phyloP scores from a whole-genome alignment of 1,139 yeast species.

The Hansenula anomala region DNA sequence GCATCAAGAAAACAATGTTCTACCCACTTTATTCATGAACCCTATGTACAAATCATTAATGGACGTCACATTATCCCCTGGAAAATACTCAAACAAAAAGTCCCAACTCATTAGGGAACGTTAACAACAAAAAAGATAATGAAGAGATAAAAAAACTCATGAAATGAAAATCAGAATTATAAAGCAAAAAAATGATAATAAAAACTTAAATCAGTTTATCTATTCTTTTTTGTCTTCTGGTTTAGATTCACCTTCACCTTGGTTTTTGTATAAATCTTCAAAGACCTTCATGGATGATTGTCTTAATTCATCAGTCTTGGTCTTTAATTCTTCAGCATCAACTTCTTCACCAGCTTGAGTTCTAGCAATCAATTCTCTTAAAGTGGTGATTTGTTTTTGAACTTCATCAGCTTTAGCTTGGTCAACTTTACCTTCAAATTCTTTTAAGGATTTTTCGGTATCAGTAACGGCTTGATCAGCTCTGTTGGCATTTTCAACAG shows the following conservation, averaged over 20 bases:
- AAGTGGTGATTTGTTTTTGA: conserved; percentile 65
- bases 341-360: conserved; percentile 92
- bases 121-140: not conserved
- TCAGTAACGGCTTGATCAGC: conserved; percentile 97
- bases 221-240: conserved; percentile 14
- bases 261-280: conserved; percentile 91
- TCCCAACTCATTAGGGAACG: conserved; percentile 1
- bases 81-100: not conserved
- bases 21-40: not conserved
- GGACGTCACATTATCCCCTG: not conserved
- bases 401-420: conserved; percentile 76
- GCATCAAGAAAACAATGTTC: not conserved
- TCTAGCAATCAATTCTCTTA: conserved; percentile 89
- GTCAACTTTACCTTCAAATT: conserved; percentile 88
- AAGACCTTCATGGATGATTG: conserved; percentile 87
- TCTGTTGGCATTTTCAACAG: conserved; percentile 93
- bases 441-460: conserved; percentile 90
- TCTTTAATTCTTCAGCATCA: conserved; percentile 77
- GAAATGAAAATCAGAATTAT: not conserved
- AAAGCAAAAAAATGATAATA: not conserved
- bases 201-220: conserved; percentile 3
- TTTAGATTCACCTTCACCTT: conserved; percentile 9
- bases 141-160: not conserved
- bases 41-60: conserved; percentile 2
- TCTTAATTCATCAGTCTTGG: conserved; percentile 94